Percentiles rank a stretch among this genome's conserved stretches.
phyloP scores from a whole-genome alignment of 139 green algal species.

The Coelastrella sp. region DNA sequence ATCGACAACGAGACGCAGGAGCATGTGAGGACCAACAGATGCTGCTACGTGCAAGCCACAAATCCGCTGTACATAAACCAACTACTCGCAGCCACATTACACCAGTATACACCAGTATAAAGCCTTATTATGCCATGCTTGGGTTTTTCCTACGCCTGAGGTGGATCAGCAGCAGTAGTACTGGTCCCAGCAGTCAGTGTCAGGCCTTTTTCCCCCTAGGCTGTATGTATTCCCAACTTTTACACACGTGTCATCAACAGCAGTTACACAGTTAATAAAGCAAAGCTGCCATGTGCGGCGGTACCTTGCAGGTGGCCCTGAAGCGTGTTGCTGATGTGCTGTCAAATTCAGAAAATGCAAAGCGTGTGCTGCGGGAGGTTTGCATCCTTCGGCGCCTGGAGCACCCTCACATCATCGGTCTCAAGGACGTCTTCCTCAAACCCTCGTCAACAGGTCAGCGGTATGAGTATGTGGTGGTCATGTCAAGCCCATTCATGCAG shows the following conservation, averaged over 20 bases:
- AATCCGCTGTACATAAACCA: not conserved
- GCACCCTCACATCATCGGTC: constrained; percentile 86
- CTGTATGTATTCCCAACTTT: not conserved
- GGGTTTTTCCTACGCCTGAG: no score
- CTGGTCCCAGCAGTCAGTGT: not conserved
- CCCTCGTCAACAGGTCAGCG: constrained; percentile 66
- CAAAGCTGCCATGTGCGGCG: not conserved
- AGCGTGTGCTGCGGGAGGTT: constrained; percentile 89
- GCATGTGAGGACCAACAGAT: constrained; percentile 53
- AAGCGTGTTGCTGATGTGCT: constrained; percentile 89
- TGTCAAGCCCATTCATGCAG: no score
- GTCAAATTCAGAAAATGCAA: constrained; percentile 79
- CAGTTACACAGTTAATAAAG: not conserved
- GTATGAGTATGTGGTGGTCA: not conserved
- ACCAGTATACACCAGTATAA: no score
- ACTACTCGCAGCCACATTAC: not conserved
- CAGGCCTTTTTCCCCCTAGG: not conserved
- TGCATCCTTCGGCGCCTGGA: constrained; percentile 88
- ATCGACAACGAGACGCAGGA: constrained; percentile 67
- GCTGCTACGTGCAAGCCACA: not conserved
- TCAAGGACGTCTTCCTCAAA: constrained; percentile 83
- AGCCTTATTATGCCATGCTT: no score
- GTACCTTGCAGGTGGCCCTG: constrained; percentile 69
- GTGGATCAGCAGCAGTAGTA: no score
- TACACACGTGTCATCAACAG: not conserved